phyloP scores from a whole-genome alignment of 176 grass and related monocot genomes.

The Musa troglodytarum region DNA sequence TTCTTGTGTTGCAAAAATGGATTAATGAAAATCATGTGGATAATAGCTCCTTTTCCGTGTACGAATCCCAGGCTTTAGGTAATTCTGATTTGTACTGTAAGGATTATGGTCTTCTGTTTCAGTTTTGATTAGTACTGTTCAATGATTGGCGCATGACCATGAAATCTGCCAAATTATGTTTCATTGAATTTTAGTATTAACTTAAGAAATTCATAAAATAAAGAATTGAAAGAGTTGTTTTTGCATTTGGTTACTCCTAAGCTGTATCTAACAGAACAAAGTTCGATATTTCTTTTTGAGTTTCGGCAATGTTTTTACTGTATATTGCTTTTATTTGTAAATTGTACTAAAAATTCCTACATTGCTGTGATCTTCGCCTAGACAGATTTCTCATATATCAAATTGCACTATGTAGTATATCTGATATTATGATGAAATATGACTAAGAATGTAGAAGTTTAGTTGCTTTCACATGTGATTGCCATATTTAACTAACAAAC shows the following conservation, averaged over 20 bases:
- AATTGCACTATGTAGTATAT: too few species aligned
- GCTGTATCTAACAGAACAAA: too few species aligned
- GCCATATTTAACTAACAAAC: too few species aligned
- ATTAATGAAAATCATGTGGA: conserved; percentile 27
- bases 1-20: conserved; percentile 44
- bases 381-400: too few species aligned
- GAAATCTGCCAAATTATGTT: background rate
- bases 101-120: background rate
- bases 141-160: background rate
- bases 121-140: background rate
- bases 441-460: too few species aligned
- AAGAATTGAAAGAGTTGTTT: background rate
- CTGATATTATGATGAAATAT: too few species aligned
- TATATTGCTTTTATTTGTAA: too few species aligned
- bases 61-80: conserved; percentile 31
- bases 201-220: background rate
- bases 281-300: too few species aligned
- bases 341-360: too few species aligned
- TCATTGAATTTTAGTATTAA: background rate
- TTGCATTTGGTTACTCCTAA: background rate
- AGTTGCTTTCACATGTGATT: too few species aligned
- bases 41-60: conserved; percentile 20
- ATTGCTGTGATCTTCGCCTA: too few species aligned
- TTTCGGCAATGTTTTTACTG: too few species aligned
- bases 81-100: conserved; percentile 15